Percentiles rank a stretch among this genome's conserved stretches.
Conservation (phyloP, 768 basidiomycete species). For the Tulasnella calospora region DNA sequence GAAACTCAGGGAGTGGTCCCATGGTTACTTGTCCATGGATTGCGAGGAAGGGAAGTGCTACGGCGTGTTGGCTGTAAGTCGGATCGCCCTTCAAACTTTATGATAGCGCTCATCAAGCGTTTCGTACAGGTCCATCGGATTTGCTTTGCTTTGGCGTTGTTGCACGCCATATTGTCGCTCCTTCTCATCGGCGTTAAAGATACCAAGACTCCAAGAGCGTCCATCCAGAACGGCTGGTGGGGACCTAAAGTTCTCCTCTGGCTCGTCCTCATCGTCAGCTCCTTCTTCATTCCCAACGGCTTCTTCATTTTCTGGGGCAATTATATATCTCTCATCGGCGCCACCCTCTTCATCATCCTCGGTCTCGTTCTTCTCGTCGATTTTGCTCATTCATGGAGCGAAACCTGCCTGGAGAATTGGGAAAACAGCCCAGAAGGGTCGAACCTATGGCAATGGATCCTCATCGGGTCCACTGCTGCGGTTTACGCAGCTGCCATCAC, state of each 20-base stretch:
- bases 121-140: conserved; percentile 68
- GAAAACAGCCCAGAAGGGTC: conserved; percentile 68
- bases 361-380: conserved; percentile 96
- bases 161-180: conserved; percentile 76
- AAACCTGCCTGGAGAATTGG: conserved; percentile 94
- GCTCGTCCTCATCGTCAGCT: conserved; percentile 70
- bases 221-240: conserved; percentile 99
- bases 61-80: conserved; percentile 82
- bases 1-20: conserved; percentile 85
- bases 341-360: conserved; percentile 91
- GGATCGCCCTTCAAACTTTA: conserved; percentile 28
- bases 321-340: conserved; percentile 84
- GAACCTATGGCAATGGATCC: conserved; percentile 92
- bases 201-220: conserved; percentile 87
- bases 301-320: conserved; percentile 99
- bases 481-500: conserved; percentile 83
- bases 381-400: conserved; percentile 98
- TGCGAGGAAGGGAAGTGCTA: conserved; percentile 87
- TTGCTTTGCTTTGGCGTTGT: conserved; percentile 87
- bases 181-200: conserved; percentile 82
- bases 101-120: background rate
- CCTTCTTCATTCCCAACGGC: conserved; percentile 93
- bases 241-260: conserved; percentile 92
- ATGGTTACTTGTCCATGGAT: conserved; percentile 98
- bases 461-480: conserved; percentile 84